Evolutionary conservation across 768 basidiomycete genomes (phyloP).

Genomic region (Lepiota venenata): DNA sequence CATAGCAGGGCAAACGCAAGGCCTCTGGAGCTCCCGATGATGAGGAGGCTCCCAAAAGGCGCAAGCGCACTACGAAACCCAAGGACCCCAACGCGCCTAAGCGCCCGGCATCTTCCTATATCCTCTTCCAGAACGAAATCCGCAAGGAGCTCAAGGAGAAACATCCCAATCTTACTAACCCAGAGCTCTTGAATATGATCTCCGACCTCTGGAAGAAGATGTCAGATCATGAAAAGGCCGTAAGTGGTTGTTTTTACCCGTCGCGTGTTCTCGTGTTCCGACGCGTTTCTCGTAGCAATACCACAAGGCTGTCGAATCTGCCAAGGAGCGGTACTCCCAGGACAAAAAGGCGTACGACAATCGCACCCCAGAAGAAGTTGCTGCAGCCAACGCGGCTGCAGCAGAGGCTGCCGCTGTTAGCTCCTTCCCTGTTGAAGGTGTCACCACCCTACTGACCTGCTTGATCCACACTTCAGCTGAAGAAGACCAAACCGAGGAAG

Average conservation of each 20-base stretch:
- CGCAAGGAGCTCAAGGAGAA: conserved; percentile 67
- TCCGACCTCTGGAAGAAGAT: conserved; percentile 73
- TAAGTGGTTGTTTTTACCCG: conserved; percentile 36
- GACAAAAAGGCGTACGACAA: conserved; percentile 67
- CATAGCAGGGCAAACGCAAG: conserved; percentile 52
- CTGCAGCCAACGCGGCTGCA: conserved; percentile 40
- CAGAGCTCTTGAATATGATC: conserved; percentile 71
- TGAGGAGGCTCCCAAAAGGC: conserved; percentile 44
- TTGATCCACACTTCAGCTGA: conserved; percentile 21
- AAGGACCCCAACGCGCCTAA: conserved; percentile 94
- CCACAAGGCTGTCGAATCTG: conserved; percentile 44
- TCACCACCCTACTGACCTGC: conserved; percentile 6
- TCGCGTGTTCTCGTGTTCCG: conserved; percentile 2
- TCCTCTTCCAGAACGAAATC: conserved; percentile 91
- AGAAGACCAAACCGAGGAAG: conserved; percentile 28
- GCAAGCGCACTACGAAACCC: conserved; percentile 62
- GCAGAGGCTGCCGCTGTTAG: conserved; percentile 38
- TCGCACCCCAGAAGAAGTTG: conserved; percentile 43
- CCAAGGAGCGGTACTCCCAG: conserved; percentile 62
- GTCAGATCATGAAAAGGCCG: conserved; percentile 68
- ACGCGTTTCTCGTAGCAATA: conserved; percentile 42
- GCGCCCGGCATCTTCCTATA: conserved; percentile 88
- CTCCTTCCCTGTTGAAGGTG: conserved; percentile 8
- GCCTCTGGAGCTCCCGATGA: conserved; percentile 34
- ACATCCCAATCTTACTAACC: conserved; percentile 62